Evolutionary conservation across 352 stramenopile species (phyloP), one percentile per base, ranked within the genome.

Genomic region (Phytopythium vexans): DNA sequence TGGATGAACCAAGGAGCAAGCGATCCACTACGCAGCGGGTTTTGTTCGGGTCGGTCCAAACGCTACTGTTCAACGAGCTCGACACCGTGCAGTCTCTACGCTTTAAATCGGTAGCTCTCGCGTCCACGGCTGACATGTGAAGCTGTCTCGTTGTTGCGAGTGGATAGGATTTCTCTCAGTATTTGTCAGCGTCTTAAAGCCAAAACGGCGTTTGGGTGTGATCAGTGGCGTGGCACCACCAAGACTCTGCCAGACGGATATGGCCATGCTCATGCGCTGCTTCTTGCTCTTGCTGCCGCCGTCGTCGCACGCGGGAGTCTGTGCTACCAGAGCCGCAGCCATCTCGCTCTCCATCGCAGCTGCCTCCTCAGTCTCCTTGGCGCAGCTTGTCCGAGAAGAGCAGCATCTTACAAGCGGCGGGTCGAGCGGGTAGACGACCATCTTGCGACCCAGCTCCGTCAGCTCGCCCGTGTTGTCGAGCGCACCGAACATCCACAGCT

Each of bases 391-490:
- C 92, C 21, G 90, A 95, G 62, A 98, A 98, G 3, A 99, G 66
- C 34, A 99, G 77, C 92, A 98, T 98, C 69, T 98, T 98, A 89
- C 86, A 12, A 98, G 63, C 36, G 94, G 89, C 39, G 97, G 97
- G 56, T 99, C 97, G 32, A 99, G 62, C 15, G 97, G 97, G 66
- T 99, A 99, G 49, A 99, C 94, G n/a, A 94, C 88, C 97, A 99
- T 99, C 38, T 96, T 95, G 58, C 95, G 79, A 42, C 97, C 97
- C 32, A 99, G 94, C 33, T 87, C 64, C 21, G 96, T 99, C 8
- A 99, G 77, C 54, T 97, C 90, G 33, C 97, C 97, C 10, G 87
- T 98, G 70, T 99, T 99, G 63, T 99, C 96, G 1, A 99, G 73
- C 12, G 97, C 97, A 16, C 96, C 96, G 4, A 99, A 77, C 31